A percentile compares a stretch with the other conserved stretches of the same genome.
These are phyloP conservation scores for Ophiostoma fasciatum DNA, from an alignment of 2,329 filamentous ascomycete genomes.

Conservation along the genomic window DNA sequence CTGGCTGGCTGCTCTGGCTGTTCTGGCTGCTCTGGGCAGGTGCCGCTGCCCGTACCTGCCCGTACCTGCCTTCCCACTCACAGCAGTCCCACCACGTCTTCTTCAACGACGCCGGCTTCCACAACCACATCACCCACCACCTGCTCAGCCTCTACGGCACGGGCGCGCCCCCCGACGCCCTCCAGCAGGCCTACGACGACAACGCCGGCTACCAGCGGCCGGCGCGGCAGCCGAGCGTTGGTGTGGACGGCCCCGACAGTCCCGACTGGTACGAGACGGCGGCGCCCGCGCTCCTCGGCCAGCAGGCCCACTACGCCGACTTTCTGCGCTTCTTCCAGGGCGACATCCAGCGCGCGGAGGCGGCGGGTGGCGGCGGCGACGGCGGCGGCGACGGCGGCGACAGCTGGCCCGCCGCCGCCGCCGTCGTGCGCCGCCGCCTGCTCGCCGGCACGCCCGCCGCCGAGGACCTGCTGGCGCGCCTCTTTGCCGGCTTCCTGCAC, in stretches of 20 bases:
- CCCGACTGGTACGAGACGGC: conserved; percentile 37
- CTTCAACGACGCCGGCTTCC: conserved; percentile 61
- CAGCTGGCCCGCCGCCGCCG: conserved; percentile 34
- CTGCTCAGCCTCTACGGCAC: conserved; percentile 65
- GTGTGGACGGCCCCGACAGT: conserved; percentile 16
- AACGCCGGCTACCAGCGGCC: conserved; percentile 55
- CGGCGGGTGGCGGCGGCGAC: too few species aligned
- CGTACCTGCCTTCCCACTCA: too few species aligned
- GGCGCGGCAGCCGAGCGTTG: conserved; percentile 22
- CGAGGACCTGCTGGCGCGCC: conserved; percentile 52
- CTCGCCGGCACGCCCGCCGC: conserved; percentile 51
- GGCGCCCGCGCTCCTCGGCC: conserved; percentile 40
- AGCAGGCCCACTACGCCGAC: conserved; percentile 49
- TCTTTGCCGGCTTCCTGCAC: conserved; percentile 59
- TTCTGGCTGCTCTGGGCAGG: neutral
- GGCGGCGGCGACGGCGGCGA: too few species aligned
- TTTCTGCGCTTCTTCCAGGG: conserved; percentile 63
- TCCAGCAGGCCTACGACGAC: conserved; percentile 48
- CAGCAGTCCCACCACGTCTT: conserved; percentile 59
- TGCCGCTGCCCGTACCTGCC: too few species aligned
- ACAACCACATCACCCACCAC: conserved; percentile 72
- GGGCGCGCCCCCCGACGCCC: conserved; percentile 42
- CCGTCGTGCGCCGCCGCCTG: conserved; percentile 49
- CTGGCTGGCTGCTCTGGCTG: neutral
- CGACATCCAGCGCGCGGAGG: conserved; percentile 47